phyloP scores from a whole-genome alignment of 768 basidiomycete species.

The Paxillus involutus region DNA sequence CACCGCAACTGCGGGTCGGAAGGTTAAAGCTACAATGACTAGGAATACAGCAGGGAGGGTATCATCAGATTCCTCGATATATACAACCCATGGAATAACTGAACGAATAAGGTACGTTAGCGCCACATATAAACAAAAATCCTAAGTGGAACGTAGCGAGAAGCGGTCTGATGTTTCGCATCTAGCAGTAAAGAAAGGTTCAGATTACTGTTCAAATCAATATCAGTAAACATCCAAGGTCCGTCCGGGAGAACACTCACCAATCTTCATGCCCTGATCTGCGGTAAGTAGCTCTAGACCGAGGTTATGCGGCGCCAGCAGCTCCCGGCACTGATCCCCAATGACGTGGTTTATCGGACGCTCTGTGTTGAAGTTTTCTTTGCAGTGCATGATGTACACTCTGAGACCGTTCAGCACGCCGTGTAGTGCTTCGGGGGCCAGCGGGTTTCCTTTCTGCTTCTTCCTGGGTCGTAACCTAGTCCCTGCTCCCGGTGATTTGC shows the following conservation, averaged over 20 bases:
- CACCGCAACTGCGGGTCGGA: background rate
- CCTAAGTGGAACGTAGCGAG: no score
- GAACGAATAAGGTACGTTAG: background rate
- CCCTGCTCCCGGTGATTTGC: constrained; percentile 32
- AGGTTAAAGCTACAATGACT: constrained; percentile 39
- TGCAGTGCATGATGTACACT: constrained; percentile 87
- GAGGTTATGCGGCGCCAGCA: constrained; percentile 60
- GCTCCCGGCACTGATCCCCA: constrained; percentile 63
- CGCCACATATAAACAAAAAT: no score
- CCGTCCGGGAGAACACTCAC: constrained; percentile 44
- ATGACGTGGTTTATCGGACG: constrained; percentile 66
- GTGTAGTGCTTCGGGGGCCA: constrained; percentile 43
- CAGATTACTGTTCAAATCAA: constrained; percentile 35
- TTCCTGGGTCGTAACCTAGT: constrained; percentile 27
- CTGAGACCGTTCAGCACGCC: constrained; percentile 58
- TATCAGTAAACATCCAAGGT: background rate
- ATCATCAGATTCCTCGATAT: constrained; percentile 14
- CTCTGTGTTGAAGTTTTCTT: constrained; percentile 61
- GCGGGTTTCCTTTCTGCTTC: constrained; percentile 37
- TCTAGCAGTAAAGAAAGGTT: constrained; percentile 8
- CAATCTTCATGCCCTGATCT: constrained; percentile 78
- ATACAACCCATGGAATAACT: constrained; percentile 11
- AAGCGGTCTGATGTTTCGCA: no score
- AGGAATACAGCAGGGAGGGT: constrained; percentile 34
- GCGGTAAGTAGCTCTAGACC: constrained; percentile 72